Percentiles rank a stretch among this genome's conserved stretches.
phyloP scores from a whole-genome alignment of 306 rosid genomes.

The Fragaria nilgerrensis region DNA sequence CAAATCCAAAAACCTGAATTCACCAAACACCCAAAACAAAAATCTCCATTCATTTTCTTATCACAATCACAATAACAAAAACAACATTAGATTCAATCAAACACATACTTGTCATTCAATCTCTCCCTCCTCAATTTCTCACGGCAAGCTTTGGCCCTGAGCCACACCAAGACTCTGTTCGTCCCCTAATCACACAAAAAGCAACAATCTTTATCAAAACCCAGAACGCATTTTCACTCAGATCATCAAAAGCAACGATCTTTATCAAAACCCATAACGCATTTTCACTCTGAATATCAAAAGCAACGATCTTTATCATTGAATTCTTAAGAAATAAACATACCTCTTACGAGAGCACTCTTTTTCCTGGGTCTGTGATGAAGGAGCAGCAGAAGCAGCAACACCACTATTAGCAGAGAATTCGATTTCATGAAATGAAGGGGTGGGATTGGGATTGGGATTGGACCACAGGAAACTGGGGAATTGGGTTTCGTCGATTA shows the following conservation, averaged over 20 bases:
- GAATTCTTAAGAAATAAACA: not conserved
- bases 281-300: not conserved
- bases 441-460: slow-evolving; percentile 39
- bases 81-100: slow-evolving; percentile 1
- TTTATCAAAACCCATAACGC: not conserved
- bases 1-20: slow-evolving; percentile 71
- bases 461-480: slow-evolving; percentile 57
- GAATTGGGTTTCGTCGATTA: slow-evolving; percentile 44
- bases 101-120: slow-evolving; percentile 80
- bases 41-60: not conserved
- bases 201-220: not conserved
- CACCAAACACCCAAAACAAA: slow-evolving; percentile 7
- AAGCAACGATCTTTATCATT: not conserved
- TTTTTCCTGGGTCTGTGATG: slow-evolving; percentile 32
- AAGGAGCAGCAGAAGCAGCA: slow-evolving; percentile 12
- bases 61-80: not conserved
- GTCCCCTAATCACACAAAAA: slow-evolving; percentile 43
- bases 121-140: slow-evolving; percentile 85
- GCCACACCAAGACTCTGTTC: slow-evolving; percentile 45
- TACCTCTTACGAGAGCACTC: slow-evolving; percentile 64
- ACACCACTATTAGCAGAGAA: slow-evolving; percentile 37
- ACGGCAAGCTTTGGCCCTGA: slow-evolving; percentile 77
- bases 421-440: slow-evolving; percentile 36
- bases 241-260: not conserved
- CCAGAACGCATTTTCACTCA: not conserved